phyloP scores from a whole-genome alignment of 169 alveolate genomes.

The Neospora caninum region DNA sequence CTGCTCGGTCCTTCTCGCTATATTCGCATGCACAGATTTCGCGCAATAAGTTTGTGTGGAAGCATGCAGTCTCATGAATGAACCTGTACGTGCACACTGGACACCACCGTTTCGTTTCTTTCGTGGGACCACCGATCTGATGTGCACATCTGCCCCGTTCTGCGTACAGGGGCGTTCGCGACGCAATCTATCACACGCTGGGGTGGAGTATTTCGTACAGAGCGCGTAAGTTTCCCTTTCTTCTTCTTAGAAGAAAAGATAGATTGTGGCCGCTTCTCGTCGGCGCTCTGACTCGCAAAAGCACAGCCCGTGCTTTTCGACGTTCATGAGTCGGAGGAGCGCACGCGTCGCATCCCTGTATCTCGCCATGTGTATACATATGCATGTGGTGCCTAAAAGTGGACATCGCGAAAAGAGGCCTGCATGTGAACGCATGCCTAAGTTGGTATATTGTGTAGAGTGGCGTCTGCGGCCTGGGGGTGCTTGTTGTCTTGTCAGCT shows the following conservation, averaged over 20 bases:
- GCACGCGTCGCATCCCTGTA: too few species aligned
- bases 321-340: too few species aligned
- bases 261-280: neutral
- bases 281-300: neutral
- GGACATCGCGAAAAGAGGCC: neutral
- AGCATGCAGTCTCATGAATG: neutral
- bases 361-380: neutral
- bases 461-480: neutral
- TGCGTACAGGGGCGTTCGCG: conserved; percentile 34
- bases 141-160: too few species aligned
- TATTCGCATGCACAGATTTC: neutral
- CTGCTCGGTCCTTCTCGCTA: too few species aligned
- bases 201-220: conserved; percentile 29
- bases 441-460: too few species aligned
- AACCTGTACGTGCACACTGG: neutral
- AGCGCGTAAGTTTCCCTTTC: neutral
- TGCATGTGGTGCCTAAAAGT: neutral
- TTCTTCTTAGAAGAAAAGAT: neutral
- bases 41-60: too few species aligned
- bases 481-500: neutral
- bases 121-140: neutral
- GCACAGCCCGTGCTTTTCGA: too few species aligned
- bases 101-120: neutral
- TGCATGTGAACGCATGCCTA: too few species aligned
- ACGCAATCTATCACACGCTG: conserved; percentile 25